Percentiles rank a stretch among this genome's conserved stretches.
These are phyloP conservation scores for Aspergillus cejpii DNA, from an alignment of 2,329 filamentous ascomycete species.

Conservation along the genomic window DNA sequence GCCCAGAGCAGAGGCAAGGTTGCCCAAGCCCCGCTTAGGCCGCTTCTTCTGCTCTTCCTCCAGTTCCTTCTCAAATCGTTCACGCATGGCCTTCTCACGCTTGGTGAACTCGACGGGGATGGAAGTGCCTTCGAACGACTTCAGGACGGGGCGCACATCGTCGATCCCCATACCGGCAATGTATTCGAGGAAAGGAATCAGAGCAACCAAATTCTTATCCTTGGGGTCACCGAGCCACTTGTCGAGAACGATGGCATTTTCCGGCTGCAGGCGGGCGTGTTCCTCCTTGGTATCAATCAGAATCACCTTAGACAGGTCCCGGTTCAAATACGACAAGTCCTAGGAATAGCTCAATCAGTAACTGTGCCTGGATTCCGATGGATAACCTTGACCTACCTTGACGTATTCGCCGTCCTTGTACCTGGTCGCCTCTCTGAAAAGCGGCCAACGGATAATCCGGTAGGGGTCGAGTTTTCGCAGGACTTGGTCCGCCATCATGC, in stretches of 20 bases:
- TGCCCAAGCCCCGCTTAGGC: slow-evolving; percentile 56
- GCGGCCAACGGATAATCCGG: slow-evolving; percentile 88
- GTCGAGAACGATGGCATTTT: slow-evolving; percentile 86
- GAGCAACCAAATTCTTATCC: slow-evolving; percentile 76
- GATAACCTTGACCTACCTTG: slow-evolving; percentile 58
- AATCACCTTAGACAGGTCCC: slow-evolving; percentile 89
- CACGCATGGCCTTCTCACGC: slow-evolving; percentile 76
- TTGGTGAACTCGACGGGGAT: slow-evolving; percentile 87
- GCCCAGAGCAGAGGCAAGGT: slow-evolving; percentile 66
- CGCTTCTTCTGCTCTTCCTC: slow-evolving; percentile 60
- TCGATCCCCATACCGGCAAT: slow-evolving; percentile 86
- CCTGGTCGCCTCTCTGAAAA: slow-evolving; percentile 93
- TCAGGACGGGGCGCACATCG: slow-evolving; percentile 78
- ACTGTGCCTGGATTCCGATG: background rate
- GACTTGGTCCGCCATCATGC: slow-evolving; percentile 75
- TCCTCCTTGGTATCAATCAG: slow-evolving; percentile 79
- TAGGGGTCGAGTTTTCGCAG: slow-evolving; percentile 92
- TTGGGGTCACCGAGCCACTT: slow-evolving; percentile 80
- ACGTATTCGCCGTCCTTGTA: slow-evolving; percentile 95
- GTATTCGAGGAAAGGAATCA: slow-evolving; percentile 97
- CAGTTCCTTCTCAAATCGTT: slow-evolving; percentile 74
- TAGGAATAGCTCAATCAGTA: slow-evolving; percentile 34
- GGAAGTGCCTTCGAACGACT: slow-evolving; percentile 80
- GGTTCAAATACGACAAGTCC: slow-evolving; percentile 97
- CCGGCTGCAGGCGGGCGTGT: slow-evolving; percentile 84